phyloP scores from a whole-genome alignment of 2,329 filamentous ascomycete genomes.

The Pochonia chlamydosporia region DNA sequence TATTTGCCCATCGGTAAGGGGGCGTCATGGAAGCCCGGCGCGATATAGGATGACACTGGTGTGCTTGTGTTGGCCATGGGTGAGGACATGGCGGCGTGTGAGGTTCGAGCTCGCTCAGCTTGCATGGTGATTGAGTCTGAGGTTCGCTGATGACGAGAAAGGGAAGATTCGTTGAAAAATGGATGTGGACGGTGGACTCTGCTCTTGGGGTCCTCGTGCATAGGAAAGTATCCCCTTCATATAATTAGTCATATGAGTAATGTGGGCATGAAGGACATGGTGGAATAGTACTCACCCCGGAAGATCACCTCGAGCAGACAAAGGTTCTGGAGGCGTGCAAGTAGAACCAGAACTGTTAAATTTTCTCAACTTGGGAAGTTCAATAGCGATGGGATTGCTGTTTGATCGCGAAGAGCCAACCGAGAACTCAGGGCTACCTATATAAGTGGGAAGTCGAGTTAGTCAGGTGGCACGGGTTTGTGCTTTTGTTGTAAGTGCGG shows the following conservation, averaged over 20 bases:
- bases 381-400: conserved; percentile 49
- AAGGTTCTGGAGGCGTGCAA: conserved; percentile 40
- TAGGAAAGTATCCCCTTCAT: conserved; percentile 55
- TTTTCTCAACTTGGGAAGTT: conserved; percentile 37
- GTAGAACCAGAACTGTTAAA: conserved; percentile 30
- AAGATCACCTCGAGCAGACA: conserved; percentile 54
- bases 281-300: conserved; percentile 42
- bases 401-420: conserved; percentile 12
- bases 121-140: conserved; percentile 22
- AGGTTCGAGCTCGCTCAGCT: conserved; percentile 15
- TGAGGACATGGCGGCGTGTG: conserved; percentile 15
- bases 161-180: conserved; percentile 38
- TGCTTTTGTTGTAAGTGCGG: not conserved
- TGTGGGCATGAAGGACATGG: not conserved
- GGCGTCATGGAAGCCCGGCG: conserved; percentile 41
- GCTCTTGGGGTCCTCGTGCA: conserved; percentile 48
- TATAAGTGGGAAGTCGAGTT: not conserved
- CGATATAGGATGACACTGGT: conserved; percentile 45
- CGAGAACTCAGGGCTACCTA: conserved; percentile 6
- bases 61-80: conserved; percentile 26
- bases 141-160: conserved; percentile 29
- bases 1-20: conserved; percentile 55
- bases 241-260: not conserved
- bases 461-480: not conserved
- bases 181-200: conserved; percentile 46